Evolutionary conservation across 352 stramenopile species (phyloP).

Genomic region (Phytopythium helicoides): DNA sequence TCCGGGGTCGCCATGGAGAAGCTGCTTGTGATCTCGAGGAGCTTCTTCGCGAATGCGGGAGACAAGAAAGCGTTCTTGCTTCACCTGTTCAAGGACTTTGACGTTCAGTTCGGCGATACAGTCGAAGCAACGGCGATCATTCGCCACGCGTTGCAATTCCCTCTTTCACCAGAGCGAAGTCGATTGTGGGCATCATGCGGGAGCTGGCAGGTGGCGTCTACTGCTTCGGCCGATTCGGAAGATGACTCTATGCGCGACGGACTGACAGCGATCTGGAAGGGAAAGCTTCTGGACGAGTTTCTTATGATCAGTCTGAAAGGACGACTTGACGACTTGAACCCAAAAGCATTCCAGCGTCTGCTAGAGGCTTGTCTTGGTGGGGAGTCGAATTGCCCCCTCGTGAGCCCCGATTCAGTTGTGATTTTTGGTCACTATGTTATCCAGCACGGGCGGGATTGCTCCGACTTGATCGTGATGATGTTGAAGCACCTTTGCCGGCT

Average conservation of each 20-base stretch:
- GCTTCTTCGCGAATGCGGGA: constrained; percentile 45
- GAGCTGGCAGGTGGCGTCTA: constrained; percentile 36
- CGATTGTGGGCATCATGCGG: constrained; percentile 55
- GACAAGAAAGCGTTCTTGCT: constrained; percentile 73
- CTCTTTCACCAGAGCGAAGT: constrained; percentile 29
- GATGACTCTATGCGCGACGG: constrained; percentile 19
- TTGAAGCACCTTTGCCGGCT: constrained; percentile 55
- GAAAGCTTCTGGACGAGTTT: constrained; percentile 78
- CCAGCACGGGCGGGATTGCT: constrained; percentile 35
- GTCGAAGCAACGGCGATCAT: constrained; percentile 53
- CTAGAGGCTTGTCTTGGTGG: constrained; percentile 56
- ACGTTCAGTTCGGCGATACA: constrained; percentile 69
- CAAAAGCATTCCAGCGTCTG: constrained; percentile 42
- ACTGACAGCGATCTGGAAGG: constrained; percentile 59
- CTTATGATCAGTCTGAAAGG: constrained; percentile 77
- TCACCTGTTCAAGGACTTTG: constrained; percentile 65
- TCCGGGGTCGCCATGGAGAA: constrained; percentile 22
- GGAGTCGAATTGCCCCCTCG: constrained; percentile 33
- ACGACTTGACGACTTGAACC: constrained; percentile 63
- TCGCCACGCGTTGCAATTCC: constrained; percentile 53
- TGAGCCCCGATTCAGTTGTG: constrained; percentile 67
- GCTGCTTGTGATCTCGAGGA: constrained; percentile 35
- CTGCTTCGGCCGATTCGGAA: no score
- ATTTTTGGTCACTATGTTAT: constrained; percentile 70
- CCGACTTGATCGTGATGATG: constrained; percentile 47